phyloP scores from a whole-genome alignment of 192 early-diverging fungal genomes.

The Nowakowskiella sp. region DNA sequence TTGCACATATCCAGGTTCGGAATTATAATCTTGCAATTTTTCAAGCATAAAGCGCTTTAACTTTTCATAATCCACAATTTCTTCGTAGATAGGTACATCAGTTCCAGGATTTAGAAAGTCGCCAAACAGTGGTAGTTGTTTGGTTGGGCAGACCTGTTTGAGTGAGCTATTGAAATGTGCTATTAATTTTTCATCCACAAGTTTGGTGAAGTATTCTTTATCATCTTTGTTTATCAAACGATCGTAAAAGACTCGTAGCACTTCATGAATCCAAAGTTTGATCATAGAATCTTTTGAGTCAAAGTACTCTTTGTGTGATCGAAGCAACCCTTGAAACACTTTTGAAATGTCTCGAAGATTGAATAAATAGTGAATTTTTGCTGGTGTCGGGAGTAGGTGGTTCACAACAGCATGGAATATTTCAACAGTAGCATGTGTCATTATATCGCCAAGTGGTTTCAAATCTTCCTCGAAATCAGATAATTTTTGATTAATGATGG shows the following conservation, averaged over 20 bases:
- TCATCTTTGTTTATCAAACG: conserved; percentile 46
- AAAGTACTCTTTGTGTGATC: conserved; percentile 45
- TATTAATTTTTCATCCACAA: conserved; percentile 46
- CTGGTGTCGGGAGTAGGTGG: conserved; percentile 49
- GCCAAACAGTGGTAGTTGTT: conserved; percentile 44
- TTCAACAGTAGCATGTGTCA: conserved; percentile 47
- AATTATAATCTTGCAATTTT: conserved; percentile 48
- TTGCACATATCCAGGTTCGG: conserved; percentile 41
- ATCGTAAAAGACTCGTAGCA: conserved; percentile 45
- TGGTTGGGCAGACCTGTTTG: conserved; percentile 40
- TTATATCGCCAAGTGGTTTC: conserved; percentile 42
- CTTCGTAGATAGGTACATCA: conserved; percentile 41
- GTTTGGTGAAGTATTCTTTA: conserved; percentile 38
- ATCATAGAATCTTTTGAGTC: conserved; percentile 41
- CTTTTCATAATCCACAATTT: conserved; percentile 34
- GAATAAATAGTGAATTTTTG: conserved; percentile 55
- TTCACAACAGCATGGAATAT: conserved; percentile 44
- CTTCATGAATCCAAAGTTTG: conserved; percentile 52
- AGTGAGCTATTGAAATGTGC: conserved; percentile 34
- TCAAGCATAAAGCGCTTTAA: conserved; percentile 45
- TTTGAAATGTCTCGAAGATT: conserved; percentile 54
- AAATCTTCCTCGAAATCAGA: conserved; percentile 49
- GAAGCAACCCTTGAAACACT: conserved; percentile 50
- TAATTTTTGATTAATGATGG: conserved; percentile 50
- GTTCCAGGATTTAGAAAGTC: conserved; percentile 37